phyloP scores from a whole-genome alignment of 371 early-diverging fungal species.

The Entomophthora muscae region DNA sequence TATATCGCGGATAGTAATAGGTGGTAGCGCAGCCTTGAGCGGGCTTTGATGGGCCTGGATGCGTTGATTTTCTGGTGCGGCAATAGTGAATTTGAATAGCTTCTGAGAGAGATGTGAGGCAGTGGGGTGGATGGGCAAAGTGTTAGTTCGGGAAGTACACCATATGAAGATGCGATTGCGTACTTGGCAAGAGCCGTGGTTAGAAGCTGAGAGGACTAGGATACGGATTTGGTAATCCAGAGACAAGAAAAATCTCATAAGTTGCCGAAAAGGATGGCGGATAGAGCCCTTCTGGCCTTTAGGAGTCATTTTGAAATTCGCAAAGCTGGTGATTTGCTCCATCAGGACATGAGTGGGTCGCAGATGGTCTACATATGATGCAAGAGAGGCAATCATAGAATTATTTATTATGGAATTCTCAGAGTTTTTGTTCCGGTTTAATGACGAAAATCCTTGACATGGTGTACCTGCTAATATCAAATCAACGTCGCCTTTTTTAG shows the following conservation, averaged over 20 bases:
- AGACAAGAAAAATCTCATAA: constrained; percentile 12
- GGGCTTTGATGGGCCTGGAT: neutral
- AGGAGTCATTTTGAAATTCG: neutral
- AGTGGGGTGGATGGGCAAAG: constrained; percentile 8
- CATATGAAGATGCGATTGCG: constrained; percentile 14
- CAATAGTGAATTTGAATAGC: neutral
- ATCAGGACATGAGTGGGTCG: constrained; percentile 13
- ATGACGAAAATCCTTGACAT: constrained; percentile 15
- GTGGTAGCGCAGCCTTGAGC: neutral
- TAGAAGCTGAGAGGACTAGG: constrained; percentile 11
- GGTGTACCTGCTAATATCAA: constrained; percentile 15
- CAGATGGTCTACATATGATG: constrained; percentile 14
- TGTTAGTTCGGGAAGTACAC: constrained; percentile 12
- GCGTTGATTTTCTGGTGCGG: neutral
- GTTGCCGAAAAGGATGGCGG: constrained; percentile 7
- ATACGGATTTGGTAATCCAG: constrained; percentile 14
- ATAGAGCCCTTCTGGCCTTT: neutral
- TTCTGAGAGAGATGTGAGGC: constrained; percentile 4
- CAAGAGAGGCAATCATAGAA: constrained; percentile 13
- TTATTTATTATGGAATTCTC: constrained; percentile 3
- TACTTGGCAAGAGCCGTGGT: constrained; percentile 12
- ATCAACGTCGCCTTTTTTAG: constrained; percentile 15
- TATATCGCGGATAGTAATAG: constrained; percentile 4
- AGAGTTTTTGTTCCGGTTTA: constrained; percentile 9
- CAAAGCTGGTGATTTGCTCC: constrained; percentile 14